Percentiles rank a stretch among this genome's conserved stretches.
phyloP scores from a whole-genome alignment of 257 asterid species.

The Asclepias syriaca region DNA sequence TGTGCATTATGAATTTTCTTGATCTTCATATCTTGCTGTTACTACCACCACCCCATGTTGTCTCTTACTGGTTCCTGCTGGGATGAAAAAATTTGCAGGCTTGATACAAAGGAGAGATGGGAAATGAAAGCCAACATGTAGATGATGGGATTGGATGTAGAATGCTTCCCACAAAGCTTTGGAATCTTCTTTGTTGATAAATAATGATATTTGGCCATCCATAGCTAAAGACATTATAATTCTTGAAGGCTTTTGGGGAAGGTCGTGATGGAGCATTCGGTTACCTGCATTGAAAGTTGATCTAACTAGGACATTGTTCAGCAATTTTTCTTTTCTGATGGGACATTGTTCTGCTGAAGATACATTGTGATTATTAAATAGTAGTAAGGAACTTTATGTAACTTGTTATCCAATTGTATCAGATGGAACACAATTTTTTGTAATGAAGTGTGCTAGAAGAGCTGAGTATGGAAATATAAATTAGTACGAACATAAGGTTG shows the following conservation, averaged over 20 bases:
- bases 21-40: slow-evolving; percentile 2
- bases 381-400: not conserved
- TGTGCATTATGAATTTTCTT: not conserved
- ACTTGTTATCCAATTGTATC: not conserved
- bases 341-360: not conserved
- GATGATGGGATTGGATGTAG: not conserved
- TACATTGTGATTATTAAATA: not conserved
- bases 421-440: not conserved
- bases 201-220: not conserved
- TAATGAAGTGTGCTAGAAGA: not conserved
- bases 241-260: not conserved
- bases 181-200: not conserved
- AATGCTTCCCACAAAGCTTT: not conserved
- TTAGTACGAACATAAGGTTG: not conserved
- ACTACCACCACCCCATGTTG: no score
- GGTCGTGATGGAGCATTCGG: no score
- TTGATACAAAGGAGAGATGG: slow-evolving; percentile 80
- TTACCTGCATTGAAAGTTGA: not conserved
- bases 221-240: no score
- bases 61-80: slow-evolving; percentile 2
- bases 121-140: slow-evolving; percentile 92
- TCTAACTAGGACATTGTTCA: not conserved
- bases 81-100: slow-evolving; percentile 31
- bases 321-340: not conserved
- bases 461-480: not conserved